Base-by-base conservation (phyloP, 2,329 filamentous ascomycete species). In the Ustilaginoidea virens region DNA sequence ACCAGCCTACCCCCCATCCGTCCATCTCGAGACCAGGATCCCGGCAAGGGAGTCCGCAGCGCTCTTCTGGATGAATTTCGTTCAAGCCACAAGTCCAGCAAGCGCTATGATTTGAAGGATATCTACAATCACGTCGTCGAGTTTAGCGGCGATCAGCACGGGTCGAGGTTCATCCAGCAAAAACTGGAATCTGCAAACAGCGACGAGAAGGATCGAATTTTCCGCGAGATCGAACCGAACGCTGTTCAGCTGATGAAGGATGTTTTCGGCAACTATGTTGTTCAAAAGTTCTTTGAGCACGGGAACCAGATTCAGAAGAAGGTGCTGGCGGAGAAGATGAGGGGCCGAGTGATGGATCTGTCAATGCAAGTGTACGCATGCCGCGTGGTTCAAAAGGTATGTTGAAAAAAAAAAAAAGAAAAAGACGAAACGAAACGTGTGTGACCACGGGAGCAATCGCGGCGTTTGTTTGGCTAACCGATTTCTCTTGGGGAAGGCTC, bases 211-310 rank as follows among this genome's bases (percentile, higher is more conserved):
- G 82, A 92, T 18, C 75, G 76, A 32, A 70, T 96, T 1, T 96
- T 94, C 59, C 63, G 67, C 1, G 90, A 96, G 51, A 83, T 98
- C 25, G 69, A 80, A 41, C 70, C 74, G 1, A 90, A 98, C 40
- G 74, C 79, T 2, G 54, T 92, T 17, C 83, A 87, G 45, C 60
- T 98, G 27, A 94, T 93, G 83, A 87, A 78, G 25, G 90, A 96
- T 49, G 78, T 96, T 0, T 98, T 94, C 47, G 90, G 90, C 30
- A 98, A 98, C 52, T 98, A 96, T 47, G 90, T 98, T 20, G 86
- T 96, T 22, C 90, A 98, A 47, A 96, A 94, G 51, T 76, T 96
- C 48, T 94, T 96, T 37, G 87, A 96, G 49, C 83, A 96, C 49
- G 87, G 90, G 22, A 92, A 83, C 41, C 86, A 93, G 52, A 69